Percentiles rank a stretch among this genome's conserved stretches.
Conservation (phyloP, 2,329 filamentous ascomycete genomes). For the Trichophyton simii region DNA sequence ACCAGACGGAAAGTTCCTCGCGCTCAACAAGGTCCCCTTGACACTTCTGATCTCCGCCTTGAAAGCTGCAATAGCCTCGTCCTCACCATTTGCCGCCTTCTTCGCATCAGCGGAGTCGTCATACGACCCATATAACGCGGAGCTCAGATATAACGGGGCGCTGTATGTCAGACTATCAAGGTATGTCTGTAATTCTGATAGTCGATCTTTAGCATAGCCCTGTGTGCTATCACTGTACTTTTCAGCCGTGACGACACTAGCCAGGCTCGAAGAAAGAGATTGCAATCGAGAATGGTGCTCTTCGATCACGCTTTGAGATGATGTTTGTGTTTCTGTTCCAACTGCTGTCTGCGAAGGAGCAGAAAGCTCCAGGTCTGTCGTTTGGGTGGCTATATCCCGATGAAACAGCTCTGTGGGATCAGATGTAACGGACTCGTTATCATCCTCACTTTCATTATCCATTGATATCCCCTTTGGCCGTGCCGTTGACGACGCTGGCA, state of each 20-base stretch:
- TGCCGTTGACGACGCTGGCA: constrained; percentile 30
- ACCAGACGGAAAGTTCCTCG: constrained; percentile 45
- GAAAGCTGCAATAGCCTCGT: constrained; percentile 46
- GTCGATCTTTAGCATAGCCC: constrained; percentile 23
- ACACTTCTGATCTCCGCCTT: constrained; percentile 50
- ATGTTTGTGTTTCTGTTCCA: constrained; percentile 15
- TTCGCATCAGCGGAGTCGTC: constrained; percentile 15
- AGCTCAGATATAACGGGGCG: constrained; percentile 20
- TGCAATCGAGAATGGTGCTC: constrained; percentile 36
- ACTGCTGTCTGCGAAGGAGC: constrained; percentile 15
- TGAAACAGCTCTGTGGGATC: constrained; percentile 54
- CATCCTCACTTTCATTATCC: constrained; percentile 30
- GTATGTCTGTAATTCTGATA: constrained; percentile 40
- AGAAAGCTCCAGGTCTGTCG: constrained; percentile 35
- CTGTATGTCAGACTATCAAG: constrained; percentile 38
- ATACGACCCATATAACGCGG: constrained; percentile 25
- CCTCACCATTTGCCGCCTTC: constrained; percentile 27
- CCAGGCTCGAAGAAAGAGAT: constrained; percentile 40
- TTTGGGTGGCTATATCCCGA: constrained; percentile 51
- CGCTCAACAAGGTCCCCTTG: constrained; percentile 51
- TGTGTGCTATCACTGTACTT: constrained; percentile 23
- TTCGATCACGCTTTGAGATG: constrained; percentile 15
- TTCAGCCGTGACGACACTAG: constrained; percentile 33
- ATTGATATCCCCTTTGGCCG: constrained; percentile 13
- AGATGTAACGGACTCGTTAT: constrained; percentile 37